Evolutionary conservation across 108 stramenopile genomes (phyloP).

Genomic region (Epithemia pelagica): DNA sequence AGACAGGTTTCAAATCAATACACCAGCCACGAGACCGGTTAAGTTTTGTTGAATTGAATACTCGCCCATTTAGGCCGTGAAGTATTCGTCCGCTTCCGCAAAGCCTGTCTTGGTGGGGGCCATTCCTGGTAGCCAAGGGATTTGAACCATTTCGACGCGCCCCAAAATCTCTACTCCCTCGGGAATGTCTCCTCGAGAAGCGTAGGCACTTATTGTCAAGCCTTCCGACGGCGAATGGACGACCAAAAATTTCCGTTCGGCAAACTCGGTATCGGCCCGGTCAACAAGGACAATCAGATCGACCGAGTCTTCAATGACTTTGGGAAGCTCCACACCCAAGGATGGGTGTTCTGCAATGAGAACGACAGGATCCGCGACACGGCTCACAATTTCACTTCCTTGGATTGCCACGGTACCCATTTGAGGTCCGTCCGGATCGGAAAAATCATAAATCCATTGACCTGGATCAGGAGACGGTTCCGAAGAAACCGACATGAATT

Average conservation of each 20-base stretch:
- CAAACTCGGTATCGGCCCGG: conserved; percentile 46
- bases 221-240: conserved; percentile 40
- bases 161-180: conserved; percentile 57
- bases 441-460: conserved; percentile 85
- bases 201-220: conserved; percentile 60
- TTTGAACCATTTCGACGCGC: conserved; percentile 67
- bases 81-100: conserved; percentile 78
- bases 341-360: conserved; percentile 74
- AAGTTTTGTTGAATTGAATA: no score
- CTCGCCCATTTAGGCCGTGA: conserved; percentile 6
- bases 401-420: conserved; percentile 80
- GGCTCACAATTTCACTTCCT: conserved; percentile 48
- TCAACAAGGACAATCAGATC: conserved; percentile 76
- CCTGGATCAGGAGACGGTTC: conserved; percentile 60
- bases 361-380: conserved; percentile 68
- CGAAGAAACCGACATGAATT: conserved; percentile 56
- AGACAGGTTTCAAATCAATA: no score
- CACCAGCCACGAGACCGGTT: no score
- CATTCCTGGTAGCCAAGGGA: conserved; percentile 87
- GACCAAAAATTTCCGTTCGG: conserved; percentile 75
- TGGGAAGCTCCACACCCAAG: conserved; percentile 53
- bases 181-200: conserved; percentile 47
- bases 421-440: conserved; percentile 86
- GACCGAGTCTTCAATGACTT: conserved; percentile 53
- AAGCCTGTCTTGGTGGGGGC: conserved; percentile 75